Percentiles rank a stretch among this genome's conserved stretches.
These are phyloP conservation scores for Lachnellula suecica DNA, from an alignment of 2,329 filamentous ascomycete genomes.

Conservation along the genomic window DNA sequence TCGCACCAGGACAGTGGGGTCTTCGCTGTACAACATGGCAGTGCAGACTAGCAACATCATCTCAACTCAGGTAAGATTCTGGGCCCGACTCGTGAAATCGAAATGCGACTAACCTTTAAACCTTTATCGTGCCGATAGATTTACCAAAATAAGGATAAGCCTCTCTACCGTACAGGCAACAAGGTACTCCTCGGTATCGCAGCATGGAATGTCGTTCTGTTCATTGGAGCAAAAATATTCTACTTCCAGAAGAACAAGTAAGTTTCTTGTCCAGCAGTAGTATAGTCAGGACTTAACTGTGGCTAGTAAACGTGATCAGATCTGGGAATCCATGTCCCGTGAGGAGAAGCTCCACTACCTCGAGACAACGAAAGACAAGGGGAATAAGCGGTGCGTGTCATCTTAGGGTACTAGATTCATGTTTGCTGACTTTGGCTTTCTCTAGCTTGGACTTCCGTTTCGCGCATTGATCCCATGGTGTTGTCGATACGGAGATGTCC, in stretches of 20 bases:
- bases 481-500: too few relatives aligned
- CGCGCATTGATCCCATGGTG: too few relatives aligned
- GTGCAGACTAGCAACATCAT: constrained; percentile 17
- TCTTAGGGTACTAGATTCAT: too few relatives aligned
- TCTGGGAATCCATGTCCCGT: constrained; percentile 42
- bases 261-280: too few relatives aligned
- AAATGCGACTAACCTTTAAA: too few relatives aligned
- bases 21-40: constrained; percentile 59
- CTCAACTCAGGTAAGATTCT: constrained; percentile 7
- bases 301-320: constrained; percentile 34
- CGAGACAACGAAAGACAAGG: constrained; percentile 9
- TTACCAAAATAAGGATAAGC: constrained; percentile 47
- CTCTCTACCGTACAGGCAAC: constrained; percentile 53
- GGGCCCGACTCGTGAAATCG: too few relatives aligned
- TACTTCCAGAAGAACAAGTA: constrained; percentile 39
- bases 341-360: constrained; percentile 32
- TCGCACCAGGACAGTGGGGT: constrained; percentile 42
- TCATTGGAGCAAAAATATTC: constrained; percentile 43
- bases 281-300: too few relatives aligned
- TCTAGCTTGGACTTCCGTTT: too few relatives aligned
- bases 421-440: too few relatives aligned
- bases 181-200: constrained; percentile 49
- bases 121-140: constrained; percentile 30
- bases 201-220: constrained; percentile 42
- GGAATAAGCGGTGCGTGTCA: constrained; percentile 10